Base-by-base conservation (phyloP, 2,329 filamentous ascomycete genomes). In the Nemania serpens region DNA sequence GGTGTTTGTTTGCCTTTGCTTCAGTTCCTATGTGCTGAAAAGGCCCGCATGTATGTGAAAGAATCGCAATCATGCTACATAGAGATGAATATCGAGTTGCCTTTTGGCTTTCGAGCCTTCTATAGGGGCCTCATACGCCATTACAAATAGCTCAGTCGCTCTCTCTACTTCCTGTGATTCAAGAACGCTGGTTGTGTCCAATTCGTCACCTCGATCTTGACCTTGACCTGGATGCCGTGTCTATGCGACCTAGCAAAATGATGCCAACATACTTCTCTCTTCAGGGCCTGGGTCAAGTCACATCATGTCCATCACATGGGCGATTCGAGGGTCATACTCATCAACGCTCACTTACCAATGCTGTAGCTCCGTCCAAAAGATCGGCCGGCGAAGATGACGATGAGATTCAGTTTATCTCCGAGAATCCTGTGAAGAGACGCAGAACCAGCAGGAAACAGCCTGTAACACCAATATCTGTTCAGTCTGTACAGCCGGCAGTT, bases 391-490 rank as follows among this genome's bases (percentile, higher is more conserved):
- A 60, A 36, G 77, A 79, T 51, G 77, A 80, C 49, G 69, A 73
- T 59, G 79, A 81, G 51, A 71, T 81, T 34, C 73, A 80, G 63
- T 79, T 81, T 55, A 70, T 82, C 34, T 79, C 77, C 45, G 76
- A 74, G 18, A 75, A 76, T 22, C 77, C 78, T 10, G 75, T 79
- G 52, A 80, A 79, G 70, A 78, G 73, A 64, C 70, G 66, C 43
- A 75, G 70, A 65, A 66, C 66, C 61, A 73, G 63, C 46, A 65
- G 67, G 22, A 60, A 58, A 29, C 45, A 53, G 17, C 45, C 66
- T 52, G 18, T 12, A 18, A 41, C 17, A 34, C 25, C 55, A 12
- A 45, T 34, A 22, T 10, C 18, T 17, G 11, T 39, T 5, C 55
- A 29, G 25, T 7, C 25, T 29, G 25, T 48, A 4, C 43, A 57